phyloP scores from a whole-genome alignment of 352 stramenopile species.

The Phytophthora fragariaefolia region DNA sequence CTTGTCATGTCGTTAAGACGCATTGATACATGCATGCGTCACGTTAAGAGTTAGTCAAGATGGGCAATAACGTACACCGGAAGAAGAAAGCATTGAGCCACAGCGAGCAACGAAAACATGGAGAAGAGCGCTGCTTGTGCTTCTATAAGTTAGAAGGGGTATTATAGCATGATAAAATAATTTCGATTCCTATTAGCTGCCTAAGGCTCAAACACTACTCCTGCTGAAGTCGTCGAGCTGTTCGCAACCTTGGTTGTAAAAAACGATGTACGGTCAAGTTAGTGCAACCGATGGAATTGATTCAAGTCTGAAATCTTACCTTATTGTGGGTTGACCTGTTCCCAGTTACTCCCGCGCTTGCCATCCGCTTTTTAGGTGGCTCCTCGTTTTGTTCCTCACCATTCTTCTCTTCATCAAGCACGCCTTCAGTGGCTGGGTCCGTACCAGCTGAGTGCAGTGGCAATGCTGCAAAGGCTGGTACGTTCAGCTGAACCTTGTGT shows the following conservation, averaged over 20 bases:
- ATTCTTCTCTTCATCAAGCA: conserved; percentile 28
- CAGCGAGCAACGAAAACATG: too few species aligned
- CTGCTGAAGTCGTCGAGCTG: conserved; percentile 13
- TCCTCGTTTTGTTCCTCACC: conserved; percentile 11
- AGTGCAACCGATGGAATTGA: too few species aligned
- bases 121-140: too few species aligned
- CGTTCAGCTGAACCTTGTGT: conserved; percentile 13
- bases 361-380: conserved; percentile 23
- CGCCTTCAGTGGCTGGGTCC: background rate
- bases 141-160: too few species aligned
- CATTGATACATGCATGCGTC: background rate
- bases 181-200: background rate
- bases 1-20: conserved; percentile 18
- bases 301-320: conserved; percentile 28
- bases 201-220: too few species aligned
- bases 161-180: conserved; percentile 25
- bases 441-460: conserved; percentile 11
- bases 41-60: conserved; percentile 26
- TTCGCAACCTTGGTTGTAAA: conserved; percentile 25
- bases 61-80: conserved; percentile 7
- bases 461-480: conserved; percentile 15
- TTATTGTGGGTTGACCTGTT: conserved; percentile 4
- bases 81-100: too few species aligned
- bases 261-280: too few species aligned
- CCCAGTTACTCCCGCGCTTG: background rate